Conservation (phyloP, 805 yeast genomes). For the Hanseniaspora valbyensis region DNA sequence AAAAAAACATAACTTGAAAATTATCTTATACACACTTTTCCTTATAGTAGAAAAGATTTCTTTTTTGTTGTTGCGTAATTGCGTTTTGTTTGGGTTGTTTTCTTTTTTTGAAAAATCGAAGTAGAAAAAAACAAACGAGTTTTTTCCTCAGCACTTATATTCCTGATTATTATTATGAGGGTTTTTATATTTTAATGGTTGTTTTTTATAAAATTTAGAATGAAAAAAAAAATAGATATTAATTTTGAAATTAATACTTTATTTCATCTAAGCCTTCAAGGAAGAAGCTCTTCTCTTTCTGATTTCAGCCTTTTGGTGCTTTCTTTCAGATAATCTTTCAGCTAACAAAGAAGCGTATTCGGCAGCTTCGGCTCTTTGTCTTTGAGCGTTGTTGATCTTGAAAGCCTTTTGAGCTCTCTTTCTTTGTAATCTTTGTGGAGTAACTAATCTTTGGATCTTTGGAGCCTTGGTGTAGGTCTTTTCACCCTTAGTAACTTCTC, state of each 20-base stretch:
- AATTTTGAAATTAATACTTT: not conserved
- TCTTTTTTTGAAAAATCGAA: not conserved
- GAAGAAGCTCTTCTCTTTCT: constrained; percentile 99
- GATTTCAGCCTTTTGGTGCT: constrained; percentile 96
- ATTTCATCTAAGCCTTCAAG: constrained; percentile 69
- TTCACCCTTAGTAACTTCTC: constrained; percentile 96
- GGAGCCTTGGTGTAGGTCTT: constrained; percentile 99
- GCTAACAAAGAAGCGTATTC: constrained; percentile 99
- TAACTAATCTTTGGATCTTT: constrained; percentile 97
- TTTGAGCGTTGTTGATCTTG: constrained; percentile 94
- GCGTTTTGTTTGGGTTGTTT: no score
- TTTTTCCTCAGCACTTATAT: not conserved
- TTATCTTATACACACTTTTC: not conserved
- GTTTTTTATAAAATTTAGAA: constrained; percentile 18
- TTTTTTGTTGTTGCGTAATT: no score
- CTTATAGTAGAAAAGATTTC: not conserved
- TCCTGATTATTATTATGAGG: constrained; percentile 1
- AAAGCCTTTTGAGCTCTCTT: constrained; percentile 91
- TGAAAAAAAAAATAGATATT: constrained; percentile 4
- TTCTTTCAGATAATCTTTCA: constrained; percentile 94
- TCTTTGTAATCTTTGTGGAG: constrained; percentile 98
- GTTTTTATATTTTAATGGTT: not conserved
- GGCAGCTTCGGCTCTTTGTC: constrained; percentile 99
- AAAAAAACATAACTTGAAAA: not conserved
- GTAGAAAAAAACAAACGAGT: no score